Evolutionary conservation across 192 early-diverging fungal species (phyloP).

Genomic region (Paraglomus occultum): DNA sequence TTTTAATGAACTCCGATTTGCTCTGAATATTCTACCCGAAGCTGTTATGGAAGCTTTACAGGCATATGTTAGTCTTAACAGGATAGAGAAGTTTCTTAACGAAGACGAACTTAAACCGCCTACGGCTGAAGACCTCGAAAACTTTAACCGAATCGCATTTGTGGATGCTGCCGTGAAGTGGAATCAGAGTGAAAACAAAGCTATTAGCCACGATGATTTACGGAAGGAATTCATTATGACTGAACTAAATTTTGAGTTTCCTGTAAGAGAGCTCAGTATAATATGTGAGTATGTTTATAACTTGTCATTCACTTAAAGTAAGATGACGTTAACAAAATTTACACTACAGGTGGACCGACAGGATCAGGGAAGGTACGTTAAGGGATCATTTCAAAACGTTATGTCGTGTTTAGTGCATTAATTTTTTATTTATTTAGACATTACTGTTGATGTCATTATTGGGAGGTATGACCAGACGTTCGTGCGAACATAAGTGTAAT

Average conservation of each 20-base stretch:
- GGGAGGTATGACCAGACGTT: constrained; percentile 23
- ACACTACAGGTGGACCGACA: too few species aligned
- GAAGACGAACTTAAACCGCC: constrained; percentile 78
- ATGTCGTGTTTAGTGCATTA: too few species aligned
- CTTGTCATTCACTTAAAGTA: neutral
- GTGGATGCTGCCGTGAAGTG: too few species aligned
- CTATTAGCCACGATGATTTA: neutral
- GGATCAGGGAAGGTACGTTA: too few species aligned
- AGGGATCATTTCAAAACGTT: too few species aligned
- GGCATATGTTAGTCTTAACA: constrained; percentile 78
- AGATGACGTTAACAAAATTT: too few species aligned
- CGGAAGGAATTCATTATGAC: neutral
- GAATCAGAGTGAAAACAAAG: neutral
- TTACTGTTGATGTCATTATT: constrained; percentile 61
- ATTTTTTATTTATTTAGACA: constrained; percentile 35
- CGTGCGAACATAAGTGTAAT: constrained; percentile 35
- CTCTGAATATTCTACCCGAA: constrained; percentile 79
- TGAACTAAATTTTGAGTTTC: constrained; percentile 34
- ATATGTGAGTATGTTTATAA: constrained; percentile 39
- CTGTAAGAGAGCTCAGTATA: constrained; percentile 40
- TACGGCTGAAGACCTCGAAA: constrained; percentile 52
- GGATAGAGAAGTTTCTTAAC: constrained; percentile 76
- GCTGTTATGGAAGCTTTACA: constrained; percentile 77
- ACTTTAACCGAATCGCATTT: constrained; percentile 23
- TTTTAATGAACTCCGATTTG: constrained; percentile 91